Evolutionary conservation across 2,329 filamentous ascomycete species (phyloP).

Genomic region (Tetracladium maxilliforme): DNA sequence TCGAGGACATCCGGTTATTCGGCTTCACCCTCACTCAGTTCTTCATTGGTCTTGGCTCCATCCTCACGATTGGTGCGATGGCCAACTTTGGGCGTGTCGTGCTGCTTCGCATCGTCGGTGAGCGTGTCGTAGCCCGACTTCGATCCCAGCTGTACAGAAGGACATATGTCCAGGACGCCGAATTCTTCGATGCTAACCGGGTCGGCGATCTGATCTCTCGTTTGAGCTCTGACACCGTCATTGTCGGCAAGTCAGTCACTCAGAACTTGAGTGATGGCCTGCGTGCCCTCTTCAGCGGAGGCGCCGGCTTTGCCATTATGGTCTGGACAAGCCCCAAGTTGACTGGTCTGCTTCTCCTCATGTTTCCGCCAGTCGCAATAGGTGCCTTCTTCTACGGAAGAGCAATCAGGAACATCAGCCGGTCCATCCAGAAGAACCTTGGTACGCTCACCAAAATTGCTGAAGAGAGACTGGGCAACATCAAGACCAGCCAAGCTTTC

Average conservation of each 20-base stretch:
- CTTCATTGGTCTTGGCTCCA: conserved; percentile 62
- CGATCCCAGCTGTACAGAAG: conserved; percentile 80
- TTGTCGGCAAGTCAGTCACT: conserved; percentile 96
- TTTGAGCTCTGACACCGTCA: conserved; percentile 89
- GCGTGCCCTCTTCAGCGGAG: conserved; percentile 76
- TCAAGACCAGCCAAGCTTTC: conserved; percentile 93
- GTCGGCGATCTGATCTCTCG: conserved; percentile 94
- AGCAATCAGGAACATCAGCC: conserved; percentile 74
- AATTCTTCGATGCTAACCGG: conserved; percentile 96
- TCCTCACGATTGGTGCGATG: conserved; percentile 70
- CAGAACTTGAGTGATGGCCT: conserved; percentile 97
- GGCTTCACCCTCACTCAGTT: conserved; percentile 78
- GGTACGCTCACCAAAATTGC: conserved; percentile 92
- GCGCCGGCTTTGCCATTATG: conserved; percentile 84
- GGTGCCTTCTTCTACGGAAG: conserved; percentile 87
- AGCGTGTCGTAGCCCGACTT: conserved; percentile 81
- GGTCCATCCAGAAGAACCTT: conserved; percentile 85
- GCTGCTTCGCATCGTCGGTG: conserved; percentile 83
- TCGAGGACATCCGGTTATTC: conserved; percentile 58
- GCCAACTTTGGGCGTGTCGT: conserved; percentile 93
- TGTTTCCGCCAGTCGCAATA: conserved; percentile 83
- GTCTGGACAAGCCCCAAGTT: conserved; percentile 87
- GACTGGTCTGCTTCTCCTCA: conserved; percentile 70
- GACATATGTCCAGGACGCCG: conserved; percentile 93
- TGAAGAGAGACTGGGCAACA: conserved; percentile 92